These are phyloP conservation scores for Fraxinus paxiana DNA, from an alignment of 305 asterid genomes.

Conservation along the genomic window DNA sequence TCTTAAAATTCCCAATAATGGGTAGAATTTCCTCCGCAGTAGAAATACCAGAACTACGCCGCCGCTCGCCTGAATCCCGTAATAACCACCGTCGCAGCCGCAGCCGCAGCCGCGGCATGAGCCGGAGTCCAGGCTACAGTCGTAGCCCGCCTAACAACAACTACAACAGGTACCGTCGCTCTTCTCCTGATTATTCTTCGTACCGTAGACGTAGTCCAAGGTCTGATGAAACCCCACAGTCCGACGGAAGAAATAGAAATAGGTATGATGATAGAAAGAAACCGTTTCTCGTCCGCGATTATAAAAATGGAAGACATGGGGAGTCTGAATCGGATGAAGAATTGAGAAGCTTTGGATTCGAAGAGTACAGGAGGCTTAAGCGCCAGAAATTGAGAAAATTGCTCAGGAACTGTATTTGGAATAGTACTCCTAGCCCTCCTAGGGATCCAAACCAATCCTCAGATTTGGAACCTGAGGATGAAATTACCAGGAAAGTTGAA, in stretches of 20 bases:
- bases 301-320: conserved; percentile 33
- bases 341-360: conserved; percentile 60
- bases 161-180: conserved; percentile 45
- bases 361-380: conserved; percentile 74
- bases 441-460: conserved; percentile 57
- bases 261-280: conserved; percentile 32
- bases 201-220: conserved; percentile 37
- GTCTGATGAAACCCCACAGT: conserved; percentile 31
- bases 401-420: conserved; percentile 57
- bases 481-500: conserved; percentile 25
- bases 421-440: conserved; percentile 90
- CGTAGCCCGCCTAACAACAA: neutral
- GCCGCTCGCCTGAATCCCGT: neutral
- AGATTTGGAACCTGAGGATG: conserved; percentile 46
- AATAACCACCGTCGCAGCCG: neutral
- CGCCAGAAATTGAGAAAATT: conserved; percentile 74
- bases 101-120: neutral
- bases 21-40: neutral
- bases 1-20: neutral
- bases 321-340: conserved; percentile 84
- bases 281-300: conserved; percentile 61
- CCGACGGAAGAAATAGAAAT: conserved; percentile 26
- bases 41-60: neutral
- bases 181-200: conserved; percentile 73
- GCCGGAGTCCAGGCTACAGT: neutral